Evolutionary conservation across 2,329 filamentous ascomycete genomes (phyloP), one percentile per base, ranked within the genome.

Genomic region (Sporothrix protearum): DNA sequence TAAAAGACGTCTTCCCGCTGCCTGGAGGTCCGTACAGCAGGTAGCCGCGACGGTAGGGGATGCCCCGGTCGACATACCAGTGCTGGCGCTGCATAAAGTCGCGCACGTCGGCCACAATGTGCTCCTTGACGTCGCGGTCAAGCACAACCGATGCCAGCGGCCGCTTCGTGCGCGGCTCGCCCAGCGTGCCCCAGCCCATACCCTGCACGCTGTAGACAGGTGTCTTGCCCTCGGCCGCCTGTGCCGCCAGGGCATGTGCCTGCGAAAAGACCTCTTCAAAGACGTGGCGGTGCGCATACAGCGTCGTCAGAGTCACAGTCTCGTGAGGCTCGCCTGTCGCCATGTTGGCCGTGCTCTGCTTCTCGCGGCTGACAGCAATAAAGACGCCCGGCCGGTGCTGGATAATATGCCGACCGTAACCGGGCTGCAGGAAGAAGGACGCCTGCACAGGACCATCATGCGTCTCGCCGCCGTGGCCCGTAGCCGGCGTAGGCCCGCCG

Each of bases 11-110:
- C 83, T 97, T 98, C 47, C 93, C 96, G 55, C 92, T 97, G 0
- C 94, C 94, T 0, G 94, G 94, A 3, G 94, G 94, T 0, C 94
- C 94, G 77, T 96, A 93, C 0, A 97, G 86, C 8, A 97, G 85
- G 78, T 97, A 97, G 0, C 94, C 95, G 71, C 94, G 85, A 22
- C 94, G 88, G 77, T 97, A 97, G 0, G 95, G 95, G 74, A 97
- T 97, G 2, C 94, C 95, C n/a, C 95, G 90, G 77, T 97, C 93
- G 67, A 94, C 88, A 78, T 97, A 97, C 94, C 95, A 97, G 75
- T 91, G 88, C 72, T 92, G 88, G 49, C 92, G 90, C 1, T 84
- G 83, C 69, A 97, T 83, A 77, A 97, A 97, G 76, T 96, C 93
- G 77, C 88, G 87, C 9, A 97, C 91, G 77, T 97, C 95, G 42